Conservation (phyloP, 176 grass and related monocot genomes). For the Oryza glumipatula region DNA sequence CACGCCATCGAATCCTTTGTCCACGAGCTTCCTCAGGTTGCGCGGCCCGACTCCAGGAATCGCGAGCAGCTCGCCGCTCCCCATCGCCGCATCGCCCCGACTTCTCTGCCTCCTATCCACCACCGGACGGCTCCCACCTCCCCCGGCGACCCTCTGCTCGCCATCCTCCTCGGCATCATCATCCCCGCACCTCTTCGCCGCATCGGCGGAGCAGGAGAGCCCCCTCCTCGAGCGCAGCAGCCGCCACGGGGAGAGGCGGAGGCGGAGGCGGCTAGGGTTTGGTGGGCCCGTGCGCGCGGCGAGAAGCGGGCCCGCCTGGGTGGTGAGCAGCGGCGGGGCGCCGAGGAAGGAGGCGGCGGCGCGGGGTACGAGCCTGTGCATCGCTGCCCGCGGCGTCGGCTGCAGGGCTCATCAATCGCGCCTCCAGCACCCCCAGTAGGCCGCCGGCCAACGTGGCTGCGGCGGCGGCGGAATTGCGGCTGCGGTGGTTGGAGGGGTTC, state of each 20-base stretch:
- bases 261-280: slow-evolving; percentile 15
- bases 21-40: slow-evolving; percentile 83
- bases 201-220: slow-evolving; percentile 41
- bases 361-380: slow-evolving; percentile 54
- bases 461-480: neutral
- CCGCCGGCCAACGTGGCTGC: neutral
- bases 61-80: slow-evolving; percentile 68
- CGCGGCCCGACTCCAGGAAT: slow-evolving; percentile 81
- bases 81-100: slow-evolving; percentile 39
- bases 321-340: slow-evolving; percentile 34
- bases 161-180: neutral
- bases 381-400: slow-evolving; percentile 36
- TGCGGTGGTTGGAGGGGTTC: slow-evolving; percentile 33
- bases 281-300: neutral
- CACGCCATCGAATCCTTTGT: slow-evolving; percentile 81
- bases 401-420: slow-evolving; percentile 41
- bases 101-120: slow-evolving; percentile 57
- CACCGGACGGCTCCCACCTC: slow-evolving; percentile 16
- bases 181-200: slow-evolving; percentile 30
- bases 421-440: neutral
- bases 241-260: slow-evolving; percentile 14
- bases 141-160: slow-evolving; percentile 17
- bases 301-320: neutral
- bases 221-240: slow-evolving; percentile 49
- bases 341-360: slow-evolving; percentile 42